A percentile compares a stretch with the other conserved stretches of the same genome.
These are phyloP conservation scores for Flaveria floridana DNA, from an alignment of 140 eudicot species.

Conservation along the genomic window DNA sequence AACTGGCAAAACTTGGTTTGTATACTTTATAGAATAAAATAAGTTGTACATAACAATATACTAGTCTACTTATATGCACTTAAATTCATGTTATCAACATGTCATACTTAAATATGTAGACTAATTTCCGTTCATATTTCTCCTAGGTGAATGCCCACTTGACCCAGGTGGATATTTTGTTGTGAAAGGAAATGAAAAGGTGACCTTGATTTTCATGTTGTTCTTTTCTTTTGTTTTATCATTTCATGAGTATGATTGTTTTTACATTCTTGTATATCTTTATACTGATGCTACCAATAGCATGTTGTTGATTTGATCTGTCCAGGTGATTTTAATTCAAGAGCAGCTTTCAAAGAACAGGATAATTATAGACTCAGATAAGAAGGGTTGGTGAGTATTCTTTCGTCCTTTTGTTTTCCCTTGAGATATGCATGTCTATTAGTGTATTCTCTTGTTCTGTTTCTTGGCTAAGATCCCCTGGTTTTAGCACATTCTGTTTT, in stretches of 20 bases:
- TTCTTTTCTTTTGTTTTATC: background rate
- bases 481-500: constrained; percentile 11
- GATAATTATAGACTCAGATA: constrained; percentile 83
- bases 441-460: constrained; percentile 5
- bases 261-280: background rate
- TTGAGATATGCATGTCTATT: background rate
- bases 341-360: constrained; percentile 97
- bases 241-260: background rate
- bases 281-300: constrained; percentile 14
- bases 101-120: background rate
- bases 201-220: constrained; percentile 26
- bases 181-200: constrained; percentile 96
- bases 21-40: constrained; percentile 1
- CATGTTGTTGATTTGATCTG: constrained; percentile 22
- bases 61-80: constrained; percentile 1
- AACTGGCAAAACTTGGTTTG: constrained; percentile 77
- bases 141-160: constrained; percentile 94
- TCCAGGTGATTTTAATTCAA: constrained; percentile 84
- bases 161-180: constrained; percentile 99
- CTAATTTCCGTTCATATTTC: constrained; percentile 22
- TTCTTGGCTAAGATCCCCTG: background rate
- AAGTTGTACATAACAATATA: background rate
- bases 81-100: constrained; percentile 6
- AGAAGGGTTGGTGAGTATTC: constrained; percentile 70
- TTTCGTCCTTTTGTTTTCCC: background rate